phyloP scores from a whole-genome alignment of 257 asterid genomes.

The Nicotiana obtusifolia region DNA sequence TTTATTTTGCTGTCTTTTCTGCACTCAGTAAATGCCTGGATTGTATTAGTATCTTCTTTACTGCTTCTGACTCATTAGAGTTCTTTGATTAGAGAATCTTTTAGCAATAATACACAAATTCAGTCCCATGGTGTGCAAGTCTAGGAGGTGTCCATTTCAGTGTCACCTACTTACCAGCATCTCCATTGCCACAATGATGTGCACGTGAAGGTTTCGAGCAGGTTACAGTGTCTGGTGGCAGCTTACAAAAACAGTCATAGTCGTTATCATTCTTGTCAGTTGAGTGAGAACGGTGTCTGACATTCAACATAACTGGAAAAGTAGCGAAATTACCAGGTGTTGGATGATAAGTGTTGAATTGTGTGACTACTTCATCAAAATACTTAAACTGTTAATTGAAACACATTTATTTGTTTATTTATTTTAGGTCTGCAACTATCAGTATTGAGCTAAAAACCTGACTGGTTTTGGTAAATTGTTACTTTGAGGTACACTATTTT shows the following conservation, averaged over 20 bases:
- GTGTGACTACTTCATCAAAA: not conserved
- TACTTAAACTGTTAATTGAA: not conserved
- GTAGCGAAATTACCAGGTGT: not conserved
- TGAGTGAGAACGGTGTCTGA: not conserved
- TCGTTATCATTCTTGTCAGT: not conserved
- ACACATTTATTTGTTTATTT: not conserved
- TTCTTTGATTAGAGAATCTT: not conserved
- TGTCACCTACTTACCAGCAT: not conserved
- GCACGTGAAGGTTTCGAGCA: not conserved
- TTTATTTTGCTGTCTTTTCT: not conserved
- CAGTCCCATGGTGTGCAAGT: not conserved
- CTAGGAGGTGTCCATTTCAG: not conserved
- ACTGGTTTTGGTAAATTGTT: not conserved
- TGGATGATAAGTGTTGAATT: not conserved
- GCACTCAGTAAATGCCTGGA: not conserved
- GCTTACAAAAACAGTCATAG: not conserved
- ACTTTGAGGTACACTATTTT: not conserved
- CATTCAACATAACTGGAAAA: not conserved
- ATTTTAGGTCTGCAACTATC: not conserved
- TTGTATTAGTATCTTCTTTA: not conserved
- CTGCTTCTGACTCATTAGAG: not conserved
- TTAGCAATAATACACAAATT: not conserved
- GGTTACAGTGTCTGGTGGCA: not conserved
- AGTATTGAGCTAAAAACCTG: not conserved
- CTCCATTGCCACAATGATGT: not conserved